Base-by-base conservation (phyloP, 257 asterid species). In the Solanum paucissectum region DNA sequence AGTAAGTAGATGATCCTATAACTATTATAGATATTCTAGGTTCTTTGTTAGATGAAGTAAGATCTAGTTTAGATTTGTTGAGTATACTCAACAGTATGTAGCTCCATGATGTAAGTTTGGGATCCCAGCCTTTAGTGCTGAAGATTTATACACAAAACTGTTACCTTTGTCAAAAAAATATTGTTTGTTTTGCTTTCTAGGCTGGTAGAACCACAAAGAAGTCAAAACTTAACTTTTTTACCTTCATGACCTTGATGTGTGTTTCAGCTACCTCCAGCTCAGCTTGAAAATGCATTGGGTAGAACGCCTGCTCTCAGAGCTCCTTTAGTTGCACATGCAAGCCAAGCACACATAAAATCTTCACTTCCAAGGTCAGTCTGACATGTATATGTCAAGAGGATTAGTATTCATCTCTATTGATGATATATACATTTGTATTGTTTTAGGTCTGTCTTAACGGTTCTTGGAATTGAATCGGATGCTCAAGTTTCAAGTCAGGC, bases 261-360 rank as follows among this genome's bases (percentile, higher is more conserved):
- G 86, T 92, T 92, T 88, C 96, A 97, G 99, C 95, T 97, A 85
- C 99, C 99, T 75, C 93, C 98, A 46, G 95, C 95, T 86, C 99
- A 95, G 92, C 98, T 97, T 87, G 98, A 96, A 91, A 96, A 92
- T 91, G 98, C 94, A 9, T 76, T 97, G 91, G 93, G 92, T 86
- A 95, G 95, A 93, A 94, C 91, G 9, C 93, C 98, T 16, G 99
- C 93, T 60, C 95, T 97, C 87, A 96, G 86, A 92, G 96, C 93
- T 91, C 97, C 98, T n/a, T 90, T 97, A 89, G 93, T 92, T 89
- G 98, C 93, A 71, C 99, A 97, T 89, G 98, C 98, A 89, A 92
- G 92, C 92, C 98, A 97, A 90, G 95, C 93, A 37, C 94, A 91
- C 91, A 93, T 97, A 88, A 93, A 91, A 91, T 91, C 99, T 69